Evolutionary conservation across 2,329 filamentous ascomycete genomes (phyloP), one percentile per base, ranked within the genome.

Genomic region (Incumbomyces lentus): DNA sequence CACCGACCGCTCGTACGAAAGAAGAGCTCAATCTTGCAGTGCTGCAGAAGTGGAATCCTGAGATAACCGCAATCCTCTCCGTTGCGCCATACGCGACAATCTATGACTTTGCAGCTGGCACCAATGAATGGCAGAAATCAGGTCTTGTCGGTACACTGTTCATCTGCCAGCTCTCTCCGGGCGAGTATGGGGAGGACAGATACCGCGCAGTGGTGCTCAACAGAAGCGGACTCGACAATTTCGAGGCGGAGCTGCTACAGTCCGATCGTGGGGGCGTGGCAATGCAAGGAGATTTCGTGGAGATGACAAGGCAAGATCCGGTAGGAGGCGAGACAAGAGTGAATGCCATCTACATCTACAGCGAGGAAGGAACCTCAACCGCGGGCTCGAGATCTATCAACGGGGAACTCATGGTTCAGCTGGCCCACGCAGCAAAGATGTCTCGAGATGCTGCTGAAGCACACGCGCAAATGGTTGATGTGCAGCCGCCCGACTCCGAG

Each of bases 71-170:
- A 44, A 87, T 95, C 60, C 72, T 87, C 53, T 82, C 84, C 52
- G 83, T 92, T 55, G 87, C 87, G 5, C 82, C 85, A 29, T 94
- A 90, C 59, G 84, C 85, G 19, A 86, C 92, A 31, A 76, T 95
- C 55, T 96, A 95, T 71, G 77, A 76, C 40, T 92, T 93, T 68
- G 78, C 74, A 51, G 72, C 78, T 39, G 66, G 72, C 3, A 73
- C 78, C 2, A 70, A 76, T 44, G 68, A 72, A 49, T 96, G 92
- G 92, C 84, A 92, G 61, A 94, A 93, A 70, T 78, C 77, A 38
- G 84, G 82, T 47, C 76, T 89, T 10, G 89, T 95, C 65, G 92
- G 92, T 33, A 85, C 86, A 11, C 71, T 96, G 53, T 98, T 96
- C 63, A 78, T 96, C 44, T 93, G 86, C 70, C 75, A 84, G 53